Base-by-base conservation (phyloP, 257 asterid species). In the Petunia axillaris region DNA sequence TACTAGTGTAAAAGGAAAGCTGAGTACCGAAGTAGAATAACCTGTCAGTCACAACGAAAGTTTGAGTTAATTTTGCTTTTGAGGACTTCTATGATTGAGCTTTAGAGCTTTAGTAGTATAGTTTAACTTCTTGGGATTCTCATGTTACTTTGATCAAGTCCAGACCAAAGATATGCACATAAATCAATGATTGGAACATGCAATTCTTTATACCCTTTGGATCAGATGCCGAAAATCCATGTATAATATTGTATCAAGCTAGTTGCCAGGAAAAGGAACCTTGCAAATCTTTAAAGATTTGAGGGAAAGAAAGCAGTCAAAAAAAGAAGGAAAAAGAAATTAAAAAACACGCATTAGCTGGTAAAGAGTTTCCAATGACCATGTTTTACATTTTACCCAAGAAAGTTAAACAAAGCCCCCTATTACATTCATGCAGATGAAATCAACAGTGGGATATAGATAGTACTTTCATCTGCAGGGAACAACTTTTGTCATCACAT, bases 101-200 rank as follows among this genome's bases (percentile, higher is more conserved):
- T 75, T 79, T 83, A 66, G 57, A 25, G 25, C 25, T 25, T 25
- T 70, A 64, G 70, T 36, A 64, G 71, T 13, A 8, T 83, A 65
- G 70, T 40, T 60, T 64, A 68, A 71, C 55, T 38, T 77, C 81
- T 84, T 82, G 89, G 89, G 89, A 84, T 86, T 84, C 87, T 84
- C 83, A 82, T 77, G 81, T 84, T 63, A 59, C 83, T 82, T 86
- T 84, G 86, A 86, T 84, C 83, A 60, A 82, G 76, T 79, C 74
- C 13, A 80, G 81, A 83, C 81, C 82, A 68, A 81, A 71, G 38
- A 50, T 57, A 54, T 80, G 81, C 86, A 79, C 86, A 84, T 79
- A 82, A 81, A 52, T 78, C 86, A 85, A 82, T 82, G 85, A 84
- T 80, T 84, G 85, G 87, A 81, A 78, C 87, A 86, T 82, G 55